Conservation (phyloP, 1,139 yeast genomes). For the Suhomyces wounanorum region DNA sequence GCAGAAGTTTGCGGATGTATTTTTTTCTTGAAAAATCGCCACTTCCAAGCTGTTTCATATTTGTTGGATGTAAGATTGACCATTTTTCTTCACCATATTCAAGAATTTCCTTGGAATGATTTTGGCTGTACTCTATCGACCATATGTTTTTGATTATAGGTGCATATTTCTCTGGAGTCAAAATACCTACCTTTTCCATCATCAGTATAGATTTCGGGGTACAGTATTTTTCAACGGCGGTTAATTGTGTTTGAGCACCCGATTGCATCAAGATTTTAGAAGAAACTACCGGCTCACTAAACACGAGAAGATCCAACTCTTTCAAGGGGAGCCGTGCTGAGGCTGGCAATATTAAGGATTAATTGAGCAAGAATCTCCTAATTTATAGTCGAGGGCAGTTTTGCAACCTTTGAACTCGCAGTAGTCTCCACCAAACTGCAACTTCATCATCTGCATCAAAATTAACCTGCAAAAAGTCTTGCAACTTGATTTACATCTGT, state of each 20-base stretch:
- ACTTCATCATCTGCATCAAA: background rate
- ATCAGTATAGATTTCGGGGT: constrained; percentile 26
- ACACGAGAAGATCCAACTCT: no score
- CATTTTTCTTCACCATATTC: background rate
- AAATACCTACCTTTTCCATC: constrained; percentile 22
- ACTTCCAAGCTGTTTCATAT: background rate
- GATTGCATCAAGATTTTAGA: background rate
- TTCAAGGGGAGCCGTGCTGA: no score
- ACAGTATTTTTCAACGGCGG: constrained; percentile 13
- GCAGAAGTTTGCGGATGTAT: background rate
- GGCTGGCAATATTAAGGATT: no score
- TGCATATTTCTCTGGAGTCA: background rate
- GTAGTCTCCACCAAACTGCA: background rate
- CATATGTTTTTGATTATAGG: background rate
- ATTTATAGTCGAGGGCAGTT: background rate
- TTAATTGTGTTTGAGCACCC: background rate
- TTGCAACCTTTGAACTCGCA: constrained; percentile 10
- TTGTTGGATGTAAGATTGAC: background rate
- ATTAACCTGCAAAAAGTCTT: constrained; percentile 3
- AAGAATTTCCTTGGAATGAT: background rate
- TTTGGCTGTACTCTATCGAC: background rate
- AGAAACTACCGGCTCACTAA: background rate
- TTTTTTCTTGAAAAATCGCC: background rate
- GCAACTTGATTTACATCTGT: background rate
- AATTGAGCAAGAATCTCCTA: no score